These are phyloP conservation scores for Penicillium ucsense DNA, from an alignment of 495 filamentous ascomycete species.

Conservation along the genomic window DNA sequence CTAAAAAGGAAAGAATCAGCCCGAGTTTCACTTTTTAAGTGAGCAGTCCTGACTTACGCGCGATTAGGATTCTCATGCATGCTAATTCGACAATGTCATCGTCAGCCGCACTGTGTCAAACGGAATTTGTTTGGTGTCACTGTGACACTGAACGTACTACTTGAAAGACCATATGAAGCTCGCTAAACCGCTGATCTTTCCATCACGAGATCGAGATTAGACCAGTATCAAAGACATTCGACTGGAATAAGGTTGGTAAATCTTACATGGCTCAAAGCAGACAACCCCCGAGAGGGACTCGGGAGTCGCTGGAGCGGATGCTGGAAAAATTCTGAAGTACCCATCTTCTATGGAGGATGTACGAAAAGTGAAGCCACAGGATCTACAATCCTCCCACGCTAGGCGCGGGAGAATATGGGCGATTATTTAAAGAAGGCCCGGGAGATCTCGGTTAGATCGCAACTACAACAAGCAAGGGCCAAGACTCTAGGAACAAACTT, in stretches of 20 bases:
- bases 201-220: not conserved
- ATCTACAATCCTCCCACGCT: too few species aligned
- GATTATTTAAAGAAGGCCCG: too few species aligned
- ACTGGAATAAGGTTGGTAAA: not conserved
- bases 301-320: constrained; percentile 66
- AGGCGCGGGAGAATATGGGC: too few species aligned
- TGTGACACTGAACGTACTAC: constrained; percentile 31
- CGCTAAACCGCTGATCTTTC: constrained; percentile 46
- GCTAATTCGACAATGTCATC: constrained; percentile 7
- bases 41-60: constrained; percentile 25
- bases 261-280: constrained; percentile 57
- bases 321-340: constrained; percentile 14
- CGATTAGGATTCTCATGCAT: constrained; percentile 37
- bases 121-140: too few species aligned
- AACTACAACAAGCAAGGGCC: too few species aligned
- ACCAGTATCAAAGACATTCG: too few species aligned
- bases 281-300: constrained; percentile 62
- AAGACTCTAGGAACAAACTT: not conserved
- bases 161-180: constrained; percentile 63
- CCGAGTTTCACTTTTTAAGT: not conserved
- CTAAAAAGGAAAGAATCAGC: constrained; percentile 18
- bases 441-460: too few species aligned
- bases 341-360: not conserved
- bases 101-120: too few species aligned
- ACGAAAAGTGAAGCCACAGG: not conserved